Evolutionary conservation across 2,329 filamentous ascomycete species (phyloP).

Genomic region (Neofusicoccum sp.): DNA sequence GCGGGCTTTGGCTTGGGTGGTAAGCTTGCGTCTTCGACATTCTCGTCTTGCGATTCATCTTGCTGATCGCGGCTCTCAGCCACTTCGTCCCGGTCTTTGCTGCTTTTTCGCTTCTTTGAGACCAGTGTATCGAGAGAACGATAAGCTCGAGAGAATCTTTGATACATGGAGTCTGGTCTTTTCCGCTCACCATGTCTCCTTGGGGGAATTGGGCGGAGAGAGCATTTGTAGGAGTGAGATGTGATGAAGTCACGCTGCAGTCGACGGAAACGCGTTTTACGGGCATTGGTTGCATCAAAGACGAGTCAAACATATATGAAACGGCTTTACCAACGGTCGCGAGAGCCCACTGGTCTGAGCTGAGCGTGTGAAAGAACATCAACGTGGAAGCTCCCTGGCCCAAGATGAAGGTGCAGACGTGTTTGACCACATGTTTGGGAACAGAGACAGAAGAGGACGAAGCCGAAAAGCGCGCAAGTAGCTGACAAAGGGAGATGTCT

Average conservation of each 20-base stretch:
- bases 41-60: background rate
- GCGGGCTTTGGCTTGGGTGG: slow-evolving; percentile 2
- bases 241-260: slow-evolving; percentile 1
- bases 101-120: background rate
- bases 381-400: background rate
- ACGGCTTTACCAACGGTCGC: background rate
- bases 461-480: background rate
- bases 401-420: background rate
- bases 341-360: background rate
- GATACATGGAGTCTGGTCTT: slow-evolving; percentile 6
- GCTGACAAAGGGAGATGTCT: background rate
- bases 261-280: background rate
- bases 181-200: background rate
- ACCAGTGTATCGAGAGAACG: background rate
- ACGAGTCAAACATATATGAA: background rate
- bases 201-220: background rate
- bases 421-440: background rate
- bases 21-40: background rate
- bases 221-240: background rate
- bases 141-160: background rate
- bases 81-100: background rate
- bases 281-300: background rate
- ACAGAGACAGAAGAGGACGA: background rate
- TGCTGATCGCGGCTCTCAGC: background rate
- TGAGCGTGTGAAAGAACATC: background rate